These are phyloP conservation scores for Poa pratensis DNA, from an alignment of 176 grass and related monocot genomes.

Conservation along the genomic window DNA sequence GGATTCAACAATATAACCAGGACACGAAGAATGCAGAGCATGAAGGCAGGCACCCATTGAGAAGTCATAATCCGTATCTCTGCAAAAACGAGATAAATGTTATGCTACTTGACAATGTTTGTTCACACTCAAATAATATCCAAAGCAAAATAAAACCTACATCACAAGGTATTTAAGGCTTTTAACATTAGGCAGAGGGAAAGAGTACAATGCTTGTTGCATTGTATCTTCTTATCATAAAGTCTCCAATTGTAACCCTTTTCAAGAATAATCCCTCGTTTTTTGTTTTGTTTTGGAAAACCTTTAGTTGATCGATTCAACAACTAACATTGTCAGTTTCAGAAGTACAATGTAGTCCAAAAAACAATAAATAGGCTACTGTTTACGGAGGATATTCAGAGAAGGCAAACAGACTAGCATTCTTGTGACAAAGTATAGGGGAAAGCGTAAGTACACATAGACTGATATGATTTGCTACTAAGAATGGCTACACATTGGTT, in stretches of 20 bases:
- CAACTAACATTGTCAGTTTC: constrained; percentile 13
- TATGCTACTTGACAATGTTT: constrained; percentile 19
- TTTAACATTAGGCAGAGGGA: constrained; percentile 18
- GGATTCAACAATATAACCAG: constrained; percentile 75
- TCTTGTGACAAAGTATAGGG: constrained; percentile 12
- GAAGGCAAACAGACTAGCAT: not conserved
- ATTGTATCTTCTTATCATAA: not conserved
- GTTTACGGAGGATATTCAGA: not conserved
- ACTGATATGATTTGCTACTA: not conserved
- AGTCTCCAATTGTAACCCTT: constrained; percentile 9
- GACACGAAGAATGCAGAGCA: constrained; percentile 83
- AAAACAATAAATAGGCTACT: not conserved
- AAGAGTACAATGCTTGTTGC: not conserved
- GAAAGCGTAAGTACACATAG: constrained; percentile 3
- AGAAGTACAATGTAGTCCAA: not conserved
- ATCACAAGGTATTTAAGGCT: constrained; percentile 9
- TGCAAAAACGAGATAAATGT: constrained; percentile 49
- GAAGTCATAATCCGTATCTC: constrained; percentile 76
- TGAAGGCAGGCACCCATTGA: constrained; percentile 80
- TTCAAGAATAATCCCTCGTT: not conserved
- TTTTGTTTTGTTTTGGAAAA: not conserved
- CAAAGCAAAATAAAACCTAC: constrained; percentile 19
- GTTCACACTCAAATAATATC: not conserved
- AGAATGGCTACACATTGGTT: not conserved
- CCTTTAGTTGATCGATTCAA: not conserved